phyloP scores from a whole-genome alignment of 2,329 filamentous ascomycete genomes.

The Didymella pinodella region DNA sequence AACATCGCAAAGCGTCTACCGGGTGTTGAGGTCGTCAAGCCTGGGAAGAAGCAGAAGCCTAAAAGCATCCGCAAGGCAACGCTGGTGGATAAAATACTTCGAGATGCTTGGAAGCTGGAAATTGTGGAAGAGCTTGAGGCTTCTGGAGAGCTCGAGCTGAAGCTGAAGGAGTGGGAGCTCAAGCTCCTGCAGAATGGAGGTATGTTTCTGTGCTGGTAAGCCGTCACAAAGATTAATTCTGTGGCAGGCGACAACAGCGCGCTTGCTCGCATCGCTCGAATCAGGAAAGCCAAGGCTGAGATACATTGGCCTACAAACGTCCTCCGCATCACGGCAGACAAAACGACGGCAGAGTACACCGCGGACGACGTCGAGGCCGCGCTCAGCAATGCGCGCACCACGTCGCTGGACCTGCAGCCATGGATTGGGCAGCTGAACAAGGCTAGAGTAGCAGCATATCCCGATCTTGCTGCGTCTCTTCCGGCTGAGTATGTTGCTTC shows the following conservation, averaged over 20 bases:
- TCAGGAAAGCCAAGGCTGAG: conserved; percentile 44
- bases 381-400: conserved; percentile 27
- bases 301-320: conserved; percentile 35
- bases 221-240: conserved; percentile 10
- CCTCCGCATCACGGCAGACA: conserved; percentile 50
- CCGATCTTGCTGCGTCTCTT: conserved; percentile 14
- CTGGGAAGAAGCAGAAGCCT: conserved; percentile 14
- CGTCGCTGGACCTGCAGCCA: conserved; percentile 30
- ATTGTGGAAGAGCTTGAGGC: conserved; percentile 49
- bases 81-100: conserved; percentile 47
- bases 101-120: conserved; percentile 43
- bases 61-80: conserved; percentile 37
- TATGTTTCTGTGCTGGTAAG: conserved; percentile 10
- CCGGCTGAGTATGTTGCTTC: conserved; percentile 24
- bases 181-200: conserved; percentile 40
- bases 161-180: conserved; percentile 45
- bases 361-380: conserved; percentile 45
- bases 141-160: conserved; percentile 47
- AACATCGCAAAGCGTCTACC: conserved; percentile 37
- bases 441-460: conserved; percentile 2
- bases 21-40: conserved; percentile 24
- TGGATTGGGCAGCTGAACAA: conserved; percentile 33
- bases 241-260: conserved; percentile 24
- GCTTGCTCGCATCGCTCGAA: conserved; percentile 40
- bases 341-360: conserved; percentile 47